Evolutionary conservation across 2,329 filamentous ascomycete species (phyloP).

Genomic region (Neopestalotiopsis sp.): DNA sequence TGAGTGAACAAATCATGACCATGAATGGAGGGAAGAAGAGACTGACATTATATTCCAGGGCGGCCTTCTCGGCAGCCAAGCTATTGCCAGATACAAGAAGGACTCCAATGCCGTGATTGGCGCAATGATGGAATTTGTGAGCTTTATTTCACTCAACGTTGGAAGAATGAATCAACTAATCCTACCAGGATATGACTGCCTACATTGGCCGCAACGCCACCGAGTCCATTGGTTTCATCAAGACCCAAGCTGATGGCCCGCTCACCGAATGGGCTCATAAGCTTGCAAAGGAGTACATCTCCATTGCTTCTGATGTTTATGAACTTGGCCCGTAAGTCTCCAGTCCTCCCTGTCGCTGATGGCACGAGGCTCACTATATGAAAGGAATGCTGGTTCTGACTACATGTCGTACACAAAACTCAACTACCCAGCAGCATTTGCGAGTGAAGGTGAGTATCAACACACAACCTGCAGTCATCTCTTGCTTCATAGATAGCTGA

Average conservation of each 20-base stretch:
- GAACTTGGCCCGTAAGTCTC: conserved; percentile 33
- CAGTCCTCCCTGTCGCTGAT: background rate
- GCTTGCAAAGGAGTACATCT: conserved; percentile 42
- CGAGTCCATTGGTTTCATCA: conserved; percentile 45
- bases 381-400: conserved; percentile 42
- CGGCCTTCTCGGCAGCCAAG: conserved; percentile 64
- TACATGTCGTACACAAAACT: conserved; percentile 46
- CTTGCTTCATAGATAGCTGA: too few species aligned
- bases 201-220: conserved; percentile 42
- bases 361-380: background rate
- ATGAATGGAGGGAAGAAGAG: too few species aligned
- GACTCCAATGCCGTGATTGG: conserved; percentile 66
- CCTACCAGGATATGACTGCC: conserved; percentile 43
- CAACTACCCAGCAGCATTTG: conserved; percentile 45
- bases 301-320: conserved; percentile 40
- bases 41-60: background rate
- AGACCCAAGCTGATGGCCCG: conserved; percentile 40
- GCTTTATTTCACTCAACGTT: background rate
- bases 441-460: conserved; percentile 35
- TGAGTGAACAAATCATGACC: too few species aligned
- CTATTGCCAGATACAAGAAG: conserved; percentile 71
- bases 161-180: background rate
- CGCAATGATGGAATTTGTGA: conserved; percentile 69
- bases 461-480: too few species aligned
- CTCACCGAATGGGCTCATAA: conserved; percentile 41